phyloP scores from a whole-genome alignment of 1,284 basidiomycete species.

The Stygiomarasmius scandens region DNA sequence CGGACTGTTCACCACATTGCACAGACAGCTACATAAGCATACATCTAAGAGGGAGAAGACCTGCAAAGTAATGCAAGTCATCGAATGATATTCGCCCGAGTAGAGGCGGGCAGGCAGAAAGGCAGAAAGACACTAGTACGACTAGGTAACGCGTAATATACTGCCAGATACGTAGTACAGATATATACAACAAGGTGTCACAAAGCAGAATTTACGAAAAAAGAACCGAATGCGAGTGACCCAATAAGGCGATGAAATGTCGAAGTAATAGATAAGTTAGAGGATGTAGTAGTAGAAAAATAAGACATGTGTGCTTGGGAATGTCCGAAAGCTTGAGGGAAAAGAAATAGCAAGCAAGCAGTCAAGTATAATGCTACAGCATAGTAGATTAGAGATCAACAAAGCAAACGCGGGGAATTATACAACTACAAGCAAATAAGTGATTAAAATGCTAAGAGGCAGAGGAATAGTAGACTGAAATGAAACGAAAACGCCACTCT shows the following conservation, averaged over 20 bases:
- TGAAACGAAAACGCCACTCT: too few species aligned
- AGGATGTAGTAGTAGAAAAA: neutral
- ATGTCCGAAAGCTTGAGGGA: too few species aligned
- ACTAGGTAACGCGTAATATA: neutral
- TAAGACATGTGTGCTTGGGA: neutral
- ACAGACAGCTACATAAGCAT: too few species aligned
- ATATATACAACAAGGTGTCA: neutral
- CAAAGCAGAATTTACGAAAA: neutral
- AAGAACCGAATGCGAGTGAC: neutral
- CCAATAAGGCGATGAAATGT: neutral
- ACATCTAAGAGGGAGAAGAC: too few species aligned
- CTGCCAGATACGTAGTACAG: neutral
- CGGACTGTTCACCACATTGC: too few species aligned
- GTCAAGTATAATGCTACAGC: neutral
- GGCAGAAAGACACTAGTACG: neutral
- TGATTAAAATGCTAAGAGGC: neutral
- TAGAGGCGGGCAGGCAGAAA: too few species aligned
- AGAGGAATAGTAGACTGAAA: too few species aligned
- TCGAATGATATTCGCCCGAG: too few species aligned
- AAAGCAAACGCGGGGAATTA: neutral
- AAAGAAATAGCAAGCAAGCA: too few species aligned
- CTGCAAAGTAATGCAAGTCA: too few species aligned
- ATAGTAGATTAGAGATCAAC: neutral
- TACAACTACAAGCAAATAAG: neutral
- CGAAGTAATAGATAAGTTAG: conserved; percentile 2